Conservation (phyloP, 768 basidiomycete genomes). For the Macrocybe gigantea region DNA sequence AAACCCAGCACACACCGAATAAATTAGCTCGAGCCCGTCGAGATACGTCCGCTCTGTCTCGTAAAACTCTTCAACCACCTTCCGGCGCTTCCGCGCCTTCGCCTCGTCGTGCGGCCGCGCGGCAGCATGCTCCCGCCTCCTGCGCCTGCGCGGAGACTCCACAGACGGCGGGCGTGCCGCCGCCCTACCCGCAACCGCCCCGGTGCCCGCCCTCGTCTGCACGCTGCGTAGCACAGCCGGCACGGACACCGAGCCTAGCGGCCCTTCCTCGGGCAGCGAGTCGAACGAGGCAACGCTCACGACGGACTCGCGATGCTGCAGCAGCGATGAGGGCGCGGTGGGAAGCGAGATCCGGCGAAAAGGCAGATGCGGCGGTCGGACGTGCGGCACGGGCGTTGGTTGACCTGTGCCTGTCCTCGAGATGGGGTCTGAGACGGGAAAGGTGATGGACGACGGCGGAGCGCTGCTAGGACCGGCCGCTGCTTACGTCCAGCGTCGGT, state of each 20-base stretch:
- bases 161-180: conserved; percentile 25
- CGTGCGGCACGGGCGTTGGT: conserved; percentile 20
- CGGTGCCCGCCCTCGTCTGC: conserved; percentile 20
- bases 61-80: conserved; percentile 74
- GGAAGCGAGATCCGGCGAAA: conserved; percentile 62
- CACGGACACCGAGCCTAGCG: conserved; percentile 14
- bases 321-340: conserved; percentile 36
- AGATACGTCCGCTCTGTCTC: conserved; percentile 80
- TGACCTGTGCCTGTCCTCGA: conserved; percentile 8
- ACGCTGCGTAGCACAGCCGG: conserved; percentile 27
- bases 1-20: conserved; percentile 49
- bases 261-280: conserved; percentile 54
- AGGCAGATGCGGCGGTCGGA: conserved; percentile 44
- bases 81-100: conserved; percentile 50
- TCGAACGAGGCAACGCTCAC: conserved; percentile 71
- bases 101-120: conserved; percentile 40
- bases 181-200: conserved; percentile 1
- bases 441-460: conserved; percentile 17
- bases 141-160: conserved; percentile 33
- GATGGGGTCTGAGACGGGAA: conserved; percentile 19
- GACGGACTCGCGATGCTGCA: conserved; percentile 53
- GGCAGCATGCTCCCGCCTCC: conserved; percentile 29
- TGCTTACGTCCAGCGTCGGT: no score
- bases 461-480: not conserved
- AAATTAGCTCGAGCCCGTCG: conserved; percentile 76